Percentiles rank a stretch among this genome's conserved stretches.
phyloP scores from a whole-genome alignment of 1,284 basidiomycete species.

The Apiotrichum gamsii region DNA sequence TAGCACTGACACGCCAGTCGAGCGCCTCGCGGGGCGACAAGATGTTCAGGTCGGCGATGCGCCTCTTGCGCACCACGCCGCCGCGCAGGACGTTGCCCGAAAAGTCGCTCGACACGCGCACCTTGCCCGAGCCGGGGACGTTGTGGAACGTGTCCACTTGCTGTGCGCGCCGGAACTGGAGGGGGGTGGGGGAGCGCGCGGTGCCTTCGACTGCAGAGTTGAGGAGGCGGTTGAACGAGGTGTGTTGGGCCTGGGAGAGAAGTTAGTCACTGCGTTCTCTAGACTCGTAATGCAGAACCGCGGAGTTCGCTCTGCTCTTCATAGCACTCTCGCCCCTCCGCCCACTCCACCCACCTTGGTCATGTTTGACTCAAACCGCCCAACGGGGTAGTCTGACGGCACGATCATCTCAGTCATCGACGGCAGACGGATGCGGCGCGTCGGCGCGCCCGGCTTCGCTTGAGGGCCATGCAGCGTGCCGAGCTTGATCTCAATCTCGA shows the following conservation, averaged over 20 bases:
- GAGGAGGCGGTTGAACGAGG: conserved; percentile 74
- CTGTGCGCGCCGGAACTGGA: conserved; percentile 71
- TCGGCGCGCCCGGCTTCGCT: conserved; percentile 7
- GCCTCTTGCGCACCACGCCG: conserved; percentile 62
- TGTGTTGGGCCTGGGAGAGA: conserved; percentile 64
- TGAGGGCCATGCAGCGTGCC: conserved; percentile 64
- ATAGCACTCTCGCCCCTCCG: too few species aligned
- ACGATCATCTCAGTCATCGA: conserved; percentile 72
- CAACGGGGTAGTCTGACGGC: conserved; percentile 43
- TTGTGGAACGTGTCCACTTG: conserved; percentile 78
- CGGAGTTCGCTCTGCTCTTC: too few species aligned
- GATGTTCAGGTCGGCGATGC: conserved; percentile 82
- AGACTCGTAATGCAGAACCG: too few species aligned
- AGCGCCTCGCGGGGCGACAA: conserved; percentile 72
- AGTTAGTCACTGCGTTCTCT: too few species aligned
- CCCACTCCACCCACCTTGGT: conserved; percentile 63
- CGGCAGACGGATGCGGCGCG: conserved; percentile 56
- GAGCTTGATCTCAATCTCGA: conserved; percentile 86
- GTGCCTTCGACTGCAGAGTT: conserved; percentile 57
- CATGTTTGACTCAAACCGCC: conserved; percentile 88
- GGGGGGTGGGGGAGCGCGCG: conserved; percentile 53
- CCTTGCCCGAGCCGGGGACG: conserved; percentile 49
- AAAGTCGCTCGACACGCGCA: conserved; percentile 79
- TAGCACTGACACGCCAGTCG: conserved; percentile 91
- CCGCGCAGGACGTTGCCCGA: conserved; percentile 60